phyloP scores from a whole-genome alignment of 768 basidiomycete genomes.

The Boletus rubescentipes region DNA sequence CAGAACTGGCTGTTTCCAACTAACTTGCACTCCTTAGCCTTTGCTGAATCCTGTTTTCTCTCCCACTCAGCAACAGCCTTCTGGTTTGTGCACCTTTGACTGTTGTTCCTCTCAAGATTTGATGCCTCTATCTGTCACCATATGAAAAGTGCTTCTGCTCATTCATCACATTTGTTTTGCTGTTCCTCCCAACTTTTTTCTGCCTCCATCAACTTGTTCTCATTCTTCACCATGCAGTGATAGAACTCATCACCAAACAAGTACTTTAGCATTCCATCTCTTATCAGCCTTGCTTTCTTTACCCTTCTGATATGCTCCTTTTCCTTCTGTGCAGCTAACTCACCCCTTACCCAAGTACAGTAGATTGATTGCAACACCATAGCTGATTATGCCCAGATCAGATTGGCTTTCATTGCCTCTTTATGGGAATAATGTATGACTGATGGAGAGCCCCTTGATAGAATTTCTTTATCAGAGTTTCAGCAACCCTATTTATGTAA shows the following conservation, averaged over 20 bases:
- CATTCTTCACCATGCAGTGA: slow-evolving; percentile 3
- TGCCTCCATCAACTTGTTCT: not conserved
- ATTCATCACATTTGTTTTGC: not conserved
- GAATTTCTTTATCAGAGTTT: not conserved
- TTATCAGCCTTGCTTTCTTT: slow-evolving; percentile 7
- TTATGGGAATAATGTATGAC: not conserved
- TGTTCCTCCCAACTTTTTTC: not conserved
- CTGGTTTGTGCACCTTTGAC: too few relatives aligned
- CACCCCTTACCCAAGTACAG: slow-evolving; percentile 9
- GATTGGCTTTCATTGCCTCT: not conserved
- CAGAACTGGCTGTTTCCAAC: too few relatives aligned
- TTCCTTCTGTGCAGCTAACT: slow-evolving; percentile 17
- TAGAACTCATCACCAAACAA: slow-evolving; percentile 26
- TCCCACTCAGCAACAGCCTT: too few relatives aligned
- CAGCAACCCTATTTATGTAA: not conserved
- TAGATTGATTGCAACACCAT: slow-evolving; percentile 8
- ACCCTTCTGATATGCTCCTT: slow-evolving; percentile 10
- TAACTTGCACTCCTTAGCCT: too few relatives aligned
- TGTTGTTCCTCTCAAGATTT: not conserved
- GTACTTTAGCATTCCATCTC: slow-evolving; percentile 22
- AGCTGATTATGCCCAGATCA: not conserved
- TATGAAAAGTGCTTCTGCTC: not conserved
- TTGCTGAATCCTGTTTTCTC: too few relatives aligned
- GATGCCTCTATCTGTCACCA: not conserved
- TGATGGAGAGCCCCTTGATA: not conserved